Evolutionary conservation across 2,329 filamentous ascomycete species (phyloP).

Genomic region (Arthrobotrys pseudoclavata): DNA sequence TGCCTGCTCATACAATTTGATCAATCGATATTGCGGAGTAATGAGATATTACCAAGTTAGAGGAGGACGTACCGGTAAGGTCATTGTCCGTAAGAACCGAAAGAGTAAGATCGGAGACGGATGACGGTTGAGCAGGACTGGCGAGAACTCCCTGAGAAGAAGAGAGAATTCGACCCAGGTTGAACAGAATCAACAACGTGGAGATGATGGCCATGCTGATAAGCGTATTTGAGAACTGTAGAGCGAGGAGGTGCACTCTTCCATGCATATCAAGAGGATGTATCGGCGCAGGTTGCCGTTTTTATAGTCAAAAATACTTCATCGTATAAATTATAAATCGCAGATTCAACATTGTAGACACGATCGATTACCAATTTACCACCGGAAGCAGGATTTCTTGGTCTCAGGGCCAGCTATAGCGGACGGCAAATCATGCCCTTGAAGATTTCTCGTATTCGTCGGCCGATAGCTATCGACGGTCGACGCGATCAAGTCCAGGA

Average conservation of each 20-base stretch:
- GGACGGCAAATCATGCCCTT: slow-evolving; percentile 9
- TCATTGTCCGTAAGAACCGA: slow-evolving; percentile 42
- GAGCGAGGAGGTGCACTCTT: slow-evolving; percentile 1
- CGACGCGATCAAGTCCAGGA: neutral
- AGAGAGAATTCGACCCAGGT: neutral
- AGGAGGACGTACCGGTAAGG: slow-evolving; percentile 15
- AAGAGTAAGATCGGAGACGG: slow-evolving; percentile 29
- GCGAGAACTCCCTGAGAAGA: neutral
- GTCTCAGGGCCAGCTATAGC: neutral
- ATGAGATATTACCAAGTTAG: too few relatives aligned
- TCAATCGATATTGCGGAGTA: neutral
- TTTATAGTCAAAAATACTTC: neutral
- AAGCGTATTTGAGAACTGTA: neutral
- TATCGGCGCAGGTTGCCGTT: neutral
- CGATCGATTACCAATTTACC: neutral
- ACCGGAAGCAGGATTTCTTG: neutral
- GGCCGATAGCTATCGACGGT: slow-evolving; percentile 3
- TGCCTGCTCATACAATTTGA: slow-evolving; percentile 1
- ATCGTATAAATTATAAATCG: neutral
- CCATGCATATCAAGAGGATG: neutral
- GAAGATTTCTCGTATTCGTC: slow-evolving; percentile 16
- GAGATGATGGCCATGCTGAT: neutral
- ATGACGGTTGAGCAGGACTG: neutral
- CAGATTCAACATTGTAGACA: neutral
- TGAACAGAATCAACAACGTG: neutral